These are phyloP conservation scores for Scutellaria barbata DNA, from an alignment of 257 asterid genomes.

Conservation along the genomic window DNA sequence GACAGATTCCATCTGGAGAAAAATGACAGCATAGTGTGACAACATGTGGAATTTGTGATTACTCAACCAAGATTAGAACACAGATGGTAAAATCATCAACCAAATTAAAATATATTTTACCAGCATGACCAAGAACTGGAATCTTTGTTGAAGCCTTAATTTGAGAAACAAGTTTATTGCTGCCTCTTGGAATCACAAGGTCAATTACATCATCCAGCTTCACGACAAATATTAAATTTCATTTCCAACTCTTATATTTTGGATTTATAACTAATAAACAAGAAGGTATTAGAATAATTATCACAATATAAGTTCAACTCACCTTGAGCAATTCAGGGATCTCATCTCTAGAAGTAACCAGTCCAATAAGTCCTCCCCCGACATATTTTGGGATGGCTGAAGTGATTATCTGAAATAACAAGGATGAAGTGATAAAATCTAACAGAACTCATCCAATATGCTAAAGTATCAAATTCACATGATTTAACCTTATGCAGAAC, in stretches of 20 bases:
- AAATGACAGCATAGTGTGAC: conserved; percentile 21
- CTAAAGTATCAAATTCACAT: conserved; percentile 5
- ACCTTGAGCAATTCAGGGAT: conserved; percentile 89
- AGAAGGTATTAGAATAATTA: not conserved
- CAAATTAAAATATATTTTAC: conserved; percentile 41
- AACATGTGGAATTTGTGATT: conserved; percentile 30
- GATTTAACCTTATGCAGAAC: conserved; percentile 69
- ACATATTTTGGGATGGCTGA: conserved; percentile 73
- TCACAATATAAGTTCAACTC: conserved; percentile 16
- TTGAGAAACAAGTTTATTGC: conserved; percentile 79
- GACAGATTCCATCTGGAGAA: conserved; percentile 84
- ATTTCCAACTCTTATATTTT: conserved; percentile 31
- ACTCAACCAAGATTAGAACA: conserved; percentile 18
- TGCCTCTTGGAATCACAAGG: conserved; percentile 92
- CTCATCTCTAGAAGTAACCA: conserved; percentile 82
- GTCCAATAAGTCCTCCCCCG: conserved; percentile 75
- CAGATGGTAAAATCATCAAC: not conserved
- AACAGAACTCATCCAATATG: conserved; percentile 1
- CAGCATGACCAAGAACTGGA: conserved; percentile 93
- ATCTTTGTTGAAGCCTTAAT: conserved; percentile 79
- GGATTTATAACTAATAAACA: conserved; percentile 15
- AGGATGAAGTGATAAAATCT: conserved; percentile 26
- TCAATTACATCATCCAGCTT: conserved; percentile 91
- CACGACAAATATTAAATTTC: conserved; percentile 34
- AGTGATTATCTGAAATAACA: conserved; percentile 59